phyloP scores from a whole-genome alignment of 2,329 filamentous ascomycete species.

The Hansfordia pulvinata region DNA sequence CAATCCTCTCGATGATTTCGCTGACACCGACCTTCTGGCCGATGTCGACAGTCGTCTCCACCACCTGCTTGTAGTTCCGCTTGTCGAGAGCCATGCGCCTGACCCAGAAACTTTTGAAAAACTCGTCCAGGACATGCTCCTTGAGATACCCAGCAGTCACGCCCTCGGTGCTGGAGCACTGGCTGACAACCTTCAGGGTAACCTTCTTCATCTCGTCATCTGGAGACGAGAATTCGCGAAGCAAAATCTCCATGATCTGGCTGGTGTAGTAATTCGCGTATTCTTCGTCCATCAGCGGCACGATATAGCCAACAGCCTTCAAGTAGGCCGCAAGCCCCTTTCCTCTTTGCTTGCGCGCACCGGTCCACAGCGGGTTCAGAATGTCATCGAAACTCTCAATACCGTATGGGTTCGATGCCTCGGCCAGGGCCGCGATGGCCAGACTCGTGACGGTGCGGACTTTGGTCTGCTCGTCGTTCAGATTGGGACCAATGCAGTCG shows the following conservation, averaged over 20 bases:
- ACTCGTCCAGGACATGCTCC: constrained; percentile 86
- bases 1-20: constrained; percentile 87
- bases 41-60: constrained; percentile 94
- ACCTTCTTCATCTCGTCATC: constrained; percentile 99
- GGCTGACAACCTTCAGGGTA: constrained; percentile 90
- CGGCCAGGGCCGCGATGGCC: constrained; percentile 86
- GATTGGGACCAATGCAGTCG: constrained; percentile 88
- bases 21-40: constrained; percentile 96
- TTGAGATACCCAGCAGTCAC: constrained; percentile 92
- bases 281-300: constrained; percentile 98
- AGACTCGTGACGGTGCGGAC: constrained; percentile 92
- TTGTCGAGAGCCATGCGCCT: constrained; percentile 93
- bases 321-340: constrained; percentile 93
- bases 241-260: constrained; percentile 96
- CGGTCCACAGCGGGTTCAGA: constrained; percentile 92
- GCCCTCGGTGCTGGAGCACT: constrained; percentile 87
- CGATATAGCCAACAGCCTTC: constrained; percentile 96
- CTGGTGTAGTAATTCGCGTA: constrained; percentile 98
- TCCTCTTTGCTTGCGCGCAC: constrained; percentile 87
- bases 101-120: constrained; percentile 99
- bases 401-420: constrained; percentile 95
- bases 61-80: constrained; percentile 93
- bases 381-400: constrained; percentile 99
- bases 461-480: constrained; percentile 97
- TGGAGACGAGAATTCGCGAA: constrained; percentile 89